These are phyloP conservation scores for Datura wrightii DNA, from an alignment of 257 asterid species.

Conservation along the genomic window DNA sequence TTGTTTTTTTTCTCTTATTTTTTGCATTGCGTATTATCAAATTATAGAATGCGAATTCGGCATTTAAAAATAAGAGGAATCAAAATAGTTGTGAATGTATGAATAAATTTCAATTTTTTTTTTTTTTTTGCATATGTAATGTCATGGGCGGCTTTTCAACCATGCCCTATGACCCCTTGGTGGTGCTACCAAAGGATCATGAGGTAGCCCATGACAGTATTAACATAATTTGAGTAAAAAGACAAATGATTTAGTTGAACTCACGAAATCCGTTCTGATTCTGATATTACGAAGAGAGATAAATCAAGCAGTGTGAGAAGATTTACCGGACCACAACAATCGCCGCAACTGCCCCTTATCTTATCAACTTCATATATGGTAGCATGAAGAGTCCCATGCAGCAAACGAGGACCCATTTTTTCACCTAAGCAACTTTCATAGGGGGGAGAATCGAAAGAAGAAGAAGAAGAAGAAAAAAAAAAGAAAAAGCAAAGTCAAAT, in stretches of 20 bases:
- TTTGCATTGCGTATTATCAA: background rate
- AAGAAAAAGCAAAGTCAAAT: background rate
- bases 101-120: background rate
- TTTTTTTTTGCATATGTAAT: background rate
- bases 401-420: constrained; percentile 58
- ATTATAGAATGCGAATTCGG: background rate
- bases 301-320: no score
- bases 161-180: no score
- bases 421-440: background rate
- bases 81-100: background rate
- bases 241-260: no score
- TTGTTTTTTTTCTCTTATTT: background rate
- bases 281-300: no score
- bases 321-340: constrained; percentile 56
- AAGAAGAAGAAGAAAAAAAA: background rate
- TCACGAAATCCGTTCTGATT: no score
- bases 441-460: no score
- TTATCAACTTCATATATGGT: constrained; percentile 63
- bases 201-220: no score
- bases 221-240: no score
- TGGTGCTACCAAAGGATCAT: no score
- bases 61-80: background rate
- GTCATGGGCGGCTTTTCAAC: no score
- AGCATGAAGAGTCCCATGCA: constrained; percentile 78
- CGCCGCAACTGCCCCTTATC: constrained; percentile 53